Base-by-base conservation (phyloP, 768 basidiomycete genomes). In the Cantharellus cinnabarinus region DNA sequence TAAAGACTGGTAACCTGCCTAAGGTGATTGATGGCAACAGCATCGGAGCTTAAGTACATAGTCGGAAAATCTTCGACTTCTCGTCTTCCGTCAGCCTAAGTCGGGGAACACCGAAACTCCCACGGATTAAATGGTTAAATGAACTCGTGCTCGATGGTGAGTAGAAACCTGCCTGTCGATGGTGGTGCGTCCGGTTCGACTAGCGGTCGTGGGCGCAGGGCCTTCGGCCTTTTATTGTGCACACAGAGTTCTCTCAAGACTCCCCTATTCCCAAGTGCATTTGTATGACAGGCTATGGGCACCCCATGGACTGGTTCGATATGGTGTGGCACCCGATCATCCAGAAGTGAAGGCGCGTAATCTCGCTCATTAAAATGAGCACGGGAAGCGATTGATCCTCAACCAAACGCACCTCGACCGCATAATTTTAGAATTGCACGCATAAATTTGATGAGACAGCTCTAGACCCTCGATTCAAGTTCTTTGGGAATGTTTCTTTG, bases 141-240 rank as follows among this genome's bases (percentile, higher is more conserved):
- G 20, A 29, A 29, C 20, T 29, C 20, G 20, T 29, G 20, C 20
- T 29, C 20, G 20, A 29, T 29, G 20, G 20, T 29, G 20, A 29
- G 20, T 29, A 29, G 20, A 29, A 29, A 29, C 20, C 20, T 29
- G 20, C 20, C 20, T 29, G 20, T 29, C 20, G 20, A 29, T 29
- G 20, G 20, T 29, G 20, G 20, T 29, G 20, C 20, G 20, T 29
- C 20, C 20, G 20, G 20, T 29, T 29, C 20, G 52, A 10, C 73
- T 98, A 40, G 94, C 89, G 7, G 80, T 97, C 63, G 74, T 97
- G 29, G 94, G 94, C n/a, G 85, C 80, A 3, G 94, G 94, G 0
- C 94, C 94, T 0, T 90, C 94, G n/a, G 89, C 85, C 0, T 95
- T 97, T 73, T 99, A 95, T 70, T 83, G 87, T 15, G 90, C 90